These are phyloP conservation scores for Vanilla planifolia DNA, from an alignment of 106 monocot genomes.

Conservation along the genomic window DNA sequence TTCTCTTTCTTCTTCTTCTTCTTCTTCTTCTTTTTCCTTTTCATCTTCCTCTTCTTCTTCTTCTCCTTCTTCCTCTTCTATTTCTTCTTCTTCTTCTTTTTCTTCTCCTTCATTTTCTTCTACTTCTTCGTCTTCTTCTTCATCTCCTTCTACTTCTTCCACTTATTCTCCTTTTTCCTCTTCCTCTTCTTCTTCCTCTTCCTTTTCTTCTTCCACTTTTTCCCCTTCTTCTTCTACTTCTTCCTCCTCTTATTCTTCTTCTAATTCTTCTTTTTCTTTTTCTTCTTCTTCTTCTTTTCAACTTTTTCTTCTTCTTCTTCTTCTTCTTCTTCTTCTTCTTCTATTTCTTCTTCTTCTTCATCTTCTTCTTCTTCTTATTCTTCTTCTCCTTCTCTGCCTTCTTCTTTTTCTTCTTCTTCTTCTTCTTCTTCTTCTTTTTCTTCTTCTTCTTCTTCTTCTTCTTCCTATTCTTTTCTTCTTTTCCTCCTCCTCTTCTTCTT, in stretches of 20 bases:
- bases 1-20: neutral
- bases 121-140: too few relatives aligned
- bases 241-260: too few relatives aligned
- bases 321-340: neutral
- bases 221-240: too few relatives aligned
- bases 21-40: neutral
- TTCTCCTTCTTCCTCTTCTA: neutral
- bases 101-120: too few relatives aligned
- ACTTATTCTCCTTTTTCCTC: neutral
- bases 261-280: too few relatives aligned
- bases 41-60: neutral
- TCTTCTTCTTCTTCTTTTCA: too few relatives aligned
- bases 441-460: neutral
- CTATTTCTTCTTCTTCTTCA: neutral
- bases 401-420: neutral
- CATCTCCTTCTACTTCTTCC: too few relatives aligned
- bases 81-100: too few relatives aligned
- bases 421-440: neutral
- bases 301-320: neutral
- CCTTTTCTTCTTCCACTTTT: too few relatives aligned
- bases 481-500: neutral
- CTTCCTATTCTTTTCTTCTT: neutral
- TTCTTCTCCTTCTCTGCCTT: neutral
- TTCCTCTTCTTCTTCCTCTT: neutral
- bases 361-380: too few relatives aligned